Evolutionary conservation across 2,329 filamentous ascomycete genomes (phyloP).

Genomic region (Didymella lethalis): DNA sequence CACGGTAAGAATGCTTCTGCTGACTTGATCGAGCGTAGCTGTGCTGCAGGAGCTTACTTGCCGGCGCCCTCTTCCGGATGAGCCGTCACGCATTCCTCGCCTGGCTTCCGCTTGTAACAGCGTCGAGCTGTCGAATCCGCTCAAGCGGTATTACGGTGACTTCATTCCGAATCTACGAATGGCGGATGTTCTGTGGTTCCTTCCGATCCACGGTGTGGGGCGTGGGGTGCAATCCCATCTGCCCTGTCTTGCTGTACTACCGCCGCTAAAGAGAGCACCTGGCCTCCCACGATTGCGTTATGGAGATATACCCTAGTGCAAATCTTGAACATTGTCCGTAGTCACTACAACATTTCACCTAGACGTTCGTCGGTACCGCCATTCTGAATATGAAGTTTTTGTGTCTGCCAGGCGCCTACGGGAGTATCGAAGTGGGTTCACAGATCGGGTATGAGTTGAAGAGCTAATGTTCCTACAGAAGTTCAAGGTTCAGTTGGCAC

Average conservation of each 20-base stretch:
- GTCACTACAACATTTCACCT: neutral
- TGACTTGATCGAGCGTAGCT: neutral
- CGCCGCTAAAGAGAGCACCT: neutral
- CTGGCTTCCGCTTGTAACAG: neutral
- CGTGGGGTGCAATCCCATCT: neutral
- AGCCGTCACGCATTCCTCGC: conserved; percentile 11
- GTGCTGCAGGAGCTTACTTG: neutral
- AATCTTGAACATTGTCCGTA: neutral
- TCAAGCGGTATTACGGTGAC: neutral
- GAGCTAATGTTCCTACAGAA: conserved; percentile 25
- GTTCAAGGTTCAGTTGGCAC: conserved; percentile 40
- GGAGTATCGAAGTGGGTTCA: conserved; percentile 33
- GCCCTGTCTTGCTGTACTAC: conserved; percentile 1
- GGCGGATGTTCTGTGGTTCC: neutral
- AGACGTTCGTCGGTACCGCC: neutral
- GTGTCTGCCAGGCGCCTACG: conserved; percentile 38
- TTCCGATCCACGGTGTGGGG: neutral
- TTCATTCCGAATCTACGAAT: conserved; percentile 3
- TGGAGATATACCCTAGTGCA: neutral
- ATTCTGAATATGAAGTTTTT: conserved; percentile 28
- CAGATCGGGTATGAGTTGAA: neutral
- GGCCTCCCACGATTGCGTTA: neutral
- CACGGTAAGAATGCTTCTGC: neutral
- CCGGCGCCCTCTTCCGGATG: neutral
- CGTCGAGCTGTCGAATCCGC: neutral